A percentile compares a stretch with the other conserved stretches of the same genome.
Conservation (phyloP, 768 basidiomycete genomes). For the Brasilioporus rufonigricans region DNA sequence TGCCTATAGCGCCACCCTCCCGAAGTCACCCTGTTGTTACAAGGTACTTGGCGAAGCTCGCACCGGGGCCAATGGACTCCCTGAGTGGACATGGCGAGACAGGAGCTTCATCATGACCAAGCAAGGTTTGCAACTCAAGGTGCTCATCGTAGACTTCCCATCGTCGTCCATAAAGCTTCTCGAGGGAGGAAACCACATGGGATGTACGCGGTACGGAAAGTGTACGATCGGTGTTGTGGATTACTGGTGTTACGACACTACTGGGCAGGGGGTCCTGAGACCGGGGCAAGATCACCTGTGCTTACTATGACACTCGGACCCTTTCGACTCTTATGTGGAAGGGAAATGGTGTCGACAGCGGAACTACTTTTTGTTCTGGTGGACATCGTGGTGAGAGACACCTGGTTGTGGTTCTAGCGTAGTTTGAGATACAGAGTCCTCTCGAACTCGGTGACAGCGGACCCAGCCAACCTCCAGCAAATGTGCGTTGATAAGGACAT, state of each 20-base stretch:
- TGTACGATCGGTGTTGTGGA: slow-evolving; percentile 29
- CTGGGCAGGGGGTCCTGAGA: slow-evolving; percentile 20
- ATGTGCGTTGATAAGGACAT: no score
- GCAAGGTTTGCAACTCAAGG: slow-evolving; percentile 28
- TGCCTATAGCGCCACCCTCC: slow-evolving; percentile 27
- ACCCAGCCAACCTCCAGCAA: no score
- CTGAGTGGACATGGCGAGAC: slow-evolving; percentile 22
- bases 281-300: slow-evolving; percentile 30
- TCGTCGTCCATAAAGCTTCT: slow-evolving; percentile 14
- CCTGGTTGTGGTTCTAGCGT: slow-evolving; percentile 26
- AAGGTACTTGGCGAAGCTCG: slow-evolving; percentile 12
- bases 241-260: slow-evolving; percentile 34
- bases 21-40: slow-evolving; percentile 32
- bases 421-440: neutral
- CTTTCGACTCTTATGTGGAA: slow-evolving; percentile 28
- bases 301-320: slow-evolving; percentile 27
- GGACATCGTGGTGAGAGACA: slow-evolving; percentile 14
- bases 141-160: slow-evolving; percentile 23
- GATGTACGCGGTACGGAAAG: slow-evolving; percentile 16
- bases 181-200: slow-evolving; percentile 13
- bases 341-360: slow-evolving; percentile 25
- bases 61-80: neutral
- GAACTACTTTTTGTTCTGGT: slow-evolving; percentile 27
- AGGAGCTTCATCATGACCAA: slow-evolving; percentile 31
- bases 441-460: no score